Evolutionary conservation across 2,329 filamentous ascomycete species (phyloP), one percentile per base, ranked within the genome.

Genomic region (Ceratocystis albifundus): DNA sequence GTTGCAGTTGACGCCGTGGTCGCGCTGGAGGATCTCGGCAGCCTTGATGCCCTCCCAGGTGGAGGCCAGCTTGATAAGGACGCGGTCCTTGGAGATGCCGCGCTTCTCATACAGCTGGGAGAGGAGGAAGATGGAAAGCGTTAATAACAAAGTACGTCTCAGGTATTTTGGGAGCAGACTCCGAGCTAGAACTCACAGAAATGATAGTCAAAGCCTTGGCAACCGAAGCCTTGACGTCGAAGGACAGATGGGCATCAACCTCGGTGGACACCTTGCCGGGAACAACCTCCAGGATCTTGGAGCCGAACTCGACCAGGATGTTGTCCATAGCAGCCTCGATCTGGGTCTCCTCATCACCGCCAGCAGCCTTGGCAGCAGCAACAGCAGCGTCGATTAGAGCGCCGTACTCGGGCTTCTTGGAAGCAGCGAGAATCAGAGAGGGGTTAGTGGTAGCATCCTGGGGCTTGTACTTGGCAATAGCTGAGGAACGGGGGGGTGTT

Each of bases 381-480:
- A 96, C 82, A 72, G 93, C 91, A 67, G 81, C 80, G 75, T 97
- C 92, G 73, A 96, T 95, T 75, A 97, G 82, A 78, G 88, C 87
- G 74, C 89, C 90, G 78, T 97, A 97, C 79, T 96, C 92, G 76
- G 89, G 76, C 86, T 97, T 97, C 85, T 99, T 97, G 76, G 94
- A 92, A 70, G 94, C 94, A 72, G 92, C 93, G 76, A 99, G 88
- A 79, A 99, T 97, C 77, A 99, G 84, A 70, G 94, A 97, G 69
- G 94, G 94, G 87, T 99, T 99, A 82, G 94, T 99, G 78, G 94
- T 99, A 75, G 94, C 94, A 89, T 99, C 94, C 84, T 99, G 92
- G 71, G 94, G 94, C 87, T 96, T 96, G 87, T 99, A 99, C 84
- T 97, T 96, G 83, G 84, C 92, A 78, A 99, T 99, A 78, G 92